These are phyloP conservation scores for Chlorella sp. DNA, from an alignment of 139 green algal genomes.

Conservation along the genomic window DNA sequence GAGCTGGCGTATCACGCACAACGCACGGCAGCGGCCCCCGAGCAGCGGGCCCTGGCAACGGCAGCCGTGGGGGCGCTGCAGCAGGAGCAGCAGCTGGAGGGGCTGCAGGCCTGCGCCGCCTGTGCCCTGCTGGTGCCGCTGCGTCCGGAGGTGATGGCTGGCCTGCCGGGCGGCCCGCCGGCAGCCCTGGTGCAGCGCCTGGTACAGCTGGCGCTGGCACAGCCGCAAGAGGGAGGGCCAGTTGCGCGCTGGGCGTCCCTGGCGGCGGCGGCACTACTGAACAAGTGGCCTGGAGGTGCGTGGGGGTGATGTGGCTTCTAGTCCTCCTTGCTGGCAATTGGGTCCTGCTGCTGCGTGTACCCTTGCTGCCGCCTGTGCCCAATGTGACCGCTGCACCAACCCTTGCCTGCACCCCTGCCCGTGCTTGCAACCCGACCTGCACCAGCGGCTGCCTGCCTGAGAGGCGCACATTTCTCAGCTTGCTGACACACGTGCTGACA, in stretches of 20 bases:
- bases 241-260: not conserved
- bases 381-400: no score
- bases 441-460: not conserved
- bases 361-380: not conserved
- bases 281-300: constrained; percentile 33
- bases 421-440: no score
- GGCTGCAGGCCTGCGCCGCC: not conserved
- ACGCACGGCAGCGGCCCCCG: not conserved
- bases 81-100: not conserved
- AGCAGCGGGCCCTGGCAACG: not conserved
- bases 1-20: constrained; percentile 13
- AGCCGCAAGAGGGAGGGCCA: not conserved
- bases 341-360: not conserved
- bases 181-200: not conserved
- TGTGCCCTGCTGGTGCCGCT: constrained; percentile 16
- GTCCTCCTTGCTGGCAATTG: not conserved
- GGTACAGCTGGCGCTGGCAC: not conserved
- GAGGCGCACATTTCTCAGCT: not conserved
- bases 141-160: not conserved
- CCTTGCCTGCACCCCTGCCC: no score
- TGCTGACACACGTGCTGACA: not conserved
- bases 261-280: constrained; percentile 24
- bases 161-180: not conserved
- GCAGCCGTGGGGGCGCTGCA: not conserved
- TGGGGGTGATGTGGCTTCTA: not conserved